Base-by-base conservation (phyloP, 495 filamentous ascomycete genomes). In the Collariella sp. region DNA sequence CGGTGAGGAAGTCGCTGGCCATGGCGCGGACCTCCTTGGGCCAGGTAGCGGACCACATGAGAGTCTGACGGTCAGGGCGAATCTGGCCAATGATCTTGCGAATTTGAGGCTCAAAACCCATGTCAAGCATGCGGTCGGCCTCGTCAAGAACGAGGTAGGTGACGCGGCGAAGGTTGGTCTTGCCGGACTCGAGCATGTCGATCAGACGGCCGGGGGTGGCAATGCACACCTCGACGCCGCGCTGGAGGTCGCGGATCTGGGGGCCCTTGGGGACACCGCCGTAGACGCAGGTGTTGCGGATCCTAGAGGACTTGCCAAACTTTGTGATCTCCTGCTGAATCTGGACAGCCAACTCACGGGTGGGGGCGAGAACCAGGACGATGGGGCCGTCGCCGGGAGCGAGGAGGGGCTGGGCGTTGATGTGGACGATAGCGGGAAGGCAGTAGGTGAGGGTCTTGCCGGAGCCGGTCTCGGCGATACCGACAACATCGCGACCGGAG, bases 41-140 rank as follows among this genome's bases (percentile, higher is more conserved):
- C 93, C 93, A 98, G 7, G 93, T 98, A 62, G 93, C 93, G 53
- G 93, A 98, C 93, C 93, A 98, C 93, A 98, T 98, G 82, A 91
- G 95, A 57, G 93, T 98, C 65, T 98, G 93, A 79, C 93, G 87
- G 70, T 98, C 93, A 55, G 93, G 93, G 60, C 93, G 89, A 75
- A 98, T 98, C 76, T 98, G 93, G 46, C 85, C 77, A 59, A 98
- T 89, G 61, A 97, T 95, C 80, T 96, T 95, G 73, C 90, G 86
- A 65, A 90, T 89, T 65, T 88, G 84, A 48, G 86, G 86, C 67
- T 91, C 87, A 70, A 91, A 91, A 74, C 87, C 87, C 87, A 91
- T 91, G 67, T 91, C 87, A 62, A 91, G 71, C 87, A 91, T 91
- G 64, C 87, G 87, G 72, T 91, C 87, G 66, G 87, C 87, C 70